phyloP scores from a whole-genome alignment of 2,329 filamentous ascomycete genomes.

The Colletotrichum cordylinicola region DNA sequence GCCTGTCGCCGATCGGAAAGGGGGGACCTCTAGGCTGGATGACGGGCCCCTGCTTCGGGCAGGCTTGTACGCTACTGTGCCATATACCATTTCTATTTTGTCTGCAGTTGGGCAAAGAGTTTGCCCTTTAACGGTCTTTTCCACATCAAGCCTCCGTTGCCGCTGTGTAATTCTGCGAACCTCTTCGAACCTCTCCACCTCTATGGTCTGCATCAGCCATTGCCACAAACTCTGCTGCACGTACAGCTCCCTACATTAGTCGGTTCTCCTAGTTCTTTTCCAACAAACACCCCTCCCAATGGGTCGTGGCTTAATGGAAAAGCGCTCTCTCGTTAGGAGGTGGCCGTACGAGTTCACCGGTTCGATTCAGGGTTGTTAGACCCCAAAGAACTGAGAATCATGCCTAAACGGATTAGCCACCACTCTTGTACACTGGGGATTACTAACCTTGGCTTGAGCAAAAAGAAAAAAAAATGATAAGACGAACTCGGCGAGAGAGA shows the following conservation, averaged over 20 bases:
- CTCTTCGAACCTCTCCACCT: neutral
- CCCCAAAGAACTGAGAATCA: no score
- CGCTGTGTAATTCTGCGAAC: neutral
- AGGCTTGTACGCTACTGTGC: constrained; percentile 8
- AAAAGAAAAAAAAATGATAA: neutral
- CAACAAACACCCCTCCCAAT: neutral
- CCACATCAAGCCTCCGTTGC: neutral
- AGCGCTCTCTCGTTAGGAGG: neutral
- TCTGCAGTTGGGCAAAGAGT: neutral
- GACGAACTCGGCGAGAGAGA: neutral
- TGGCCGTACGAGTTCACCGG: neutral
- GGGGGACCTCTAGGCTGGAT: neutral
- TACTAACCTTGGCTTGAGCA: no score
- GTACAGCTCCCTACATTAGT: neutral
- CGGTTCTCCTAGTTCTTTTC: neutral
- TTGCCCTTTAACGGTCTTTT: neutral
- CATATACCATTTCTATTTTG: constrained; percentile 17
- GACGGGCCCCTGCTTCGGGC: neutral
- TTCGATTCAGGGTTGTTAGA: neutral
- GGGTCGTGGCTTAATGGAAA: neutral
- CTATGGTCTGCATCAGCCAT: neutral
- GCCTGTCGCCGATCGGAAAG: neutral
- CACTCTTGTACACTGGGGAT: no score
- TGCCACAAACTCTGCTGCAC: neutral
- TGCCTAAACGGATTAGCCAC: no score